Evolutionary conservation across 176 grass and related monocot genomes (phyloP).

Genomic region (Triticum urartu): DNA sequence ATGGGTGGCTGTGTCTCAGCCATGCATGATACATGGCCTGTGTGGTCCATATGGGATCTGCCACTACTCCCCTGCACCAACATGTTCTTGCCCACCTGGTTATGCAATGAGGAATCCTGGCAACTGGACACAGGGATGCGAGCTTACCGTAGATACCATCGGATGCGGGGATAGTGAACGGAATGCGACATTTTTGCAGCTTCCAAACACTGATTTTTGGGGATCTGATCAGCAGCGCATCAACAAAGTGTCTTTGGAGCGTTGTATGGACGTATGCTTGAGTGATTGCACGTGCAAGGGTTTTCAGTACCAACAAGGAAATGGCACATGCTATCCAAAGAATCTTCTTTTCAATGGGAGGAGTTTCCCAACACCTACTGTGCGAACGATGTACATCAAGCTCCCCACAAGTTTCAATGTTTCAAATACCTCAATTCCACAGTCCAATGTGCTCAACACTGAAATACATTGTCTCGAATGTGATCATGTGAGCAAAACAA

Average conservation of each 20-base stretch:
- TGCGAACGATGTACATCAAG: conserved; percentile 53
- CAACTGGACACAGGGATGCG: conserved; percentile 46
- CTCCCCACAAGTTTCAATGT: conserved; percentile 7
- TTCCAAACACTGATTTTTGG: conserved; percentile 39
- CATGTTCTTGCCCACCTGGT: conserved; percentile 47
- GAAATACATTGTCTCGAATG: not conserved
- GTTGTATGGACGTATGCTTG: not conserved
- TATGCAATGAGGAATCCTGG: conserved; percentile 31
- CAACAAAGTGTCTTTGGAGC: not conserved
- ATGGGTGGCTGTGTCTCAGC: conserved; percentile 37
- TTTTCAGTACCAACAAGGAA: conserved; percentile 46
- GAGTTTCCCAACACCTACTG: conserved; percentile 24
- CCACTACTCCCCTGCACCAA: conserved; percentile 35
- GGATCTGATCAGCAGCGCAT: conserved; percentile 40
- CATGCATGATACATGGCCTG: conserved; percentile 40
- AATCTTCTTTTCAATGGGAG: conserved; percentile 47
- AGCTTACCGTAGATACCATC: not conserved
- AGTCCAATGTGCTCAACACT: conserved; percentile 28
- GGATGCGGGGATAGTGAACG: not conserved
- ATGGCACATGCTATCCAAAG: conserved; percentile 50
- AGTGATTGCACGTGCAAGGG: conserved; percentile 37
- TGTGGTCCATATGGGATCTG: conserved; percentile 44
- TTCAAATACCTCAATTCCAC: not conserved
- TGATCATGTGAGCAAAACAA: not conserved
- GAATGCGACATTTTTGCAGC: conserved; percentile 14